A percentile compares a stretch with the other conserved stretches of the same genome.
phyloP scores from a whole-genome alignment of 352 stramenopile species.

The Nothophytophthora sp. region DNA sequence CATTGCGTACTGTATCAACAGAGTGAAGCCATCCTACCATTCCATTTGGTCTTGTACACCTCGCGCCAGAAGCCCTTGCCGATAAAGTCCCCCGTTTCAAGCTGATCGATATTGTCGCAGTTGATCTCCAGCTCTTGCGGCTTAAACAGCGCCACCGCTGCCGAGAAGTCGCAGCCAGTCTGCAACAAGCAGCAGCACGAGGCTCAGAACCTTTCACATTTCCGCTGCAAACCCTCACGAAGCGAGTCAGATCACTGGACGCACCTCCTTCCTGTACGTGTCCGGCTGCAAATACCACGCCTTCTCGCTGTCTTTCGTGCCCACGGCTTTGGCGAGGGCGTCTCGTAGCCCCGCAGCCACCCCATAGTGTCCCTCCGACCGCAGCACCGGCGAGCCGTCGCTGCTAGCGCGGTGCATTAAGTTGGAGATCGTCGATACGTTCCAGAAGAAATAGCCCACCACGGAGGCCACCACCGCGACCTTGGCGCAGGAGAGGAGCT shows the following conservation, averaged over 20 bases:
- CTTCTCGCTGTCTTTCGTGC: slow-evolving; percentile 8
- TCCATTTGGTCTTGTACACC: slow-evolving; percentile 72
- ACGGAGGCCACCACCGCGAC: slow-evolving; percentile 26
- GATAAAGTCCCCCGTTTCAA: slow-evolving; percentile 51
- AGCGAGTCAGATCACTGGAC: no score
- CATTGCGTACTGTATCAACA: no score
- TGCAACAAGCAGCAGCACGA: slow-evolving; percentile 21
- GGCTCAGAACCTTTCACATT: neutral
- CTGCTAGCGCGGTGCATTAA: slow-evolving; percentile 16
- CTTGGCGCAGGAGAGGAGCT: slow-evolving; percentile 26
- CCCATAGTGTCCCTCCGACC: slow-evolving; percentile 1
- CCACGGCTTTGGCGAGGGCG: slow-evolving; percentile 5
- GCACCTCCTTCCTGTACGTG: slow-evolving; percentile 45
- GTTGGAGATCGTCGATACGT: slow-evolving; percentile 45
- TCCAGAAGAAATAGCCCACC: slow-evolving; percentile 53
- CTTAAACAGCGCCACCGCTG: slow-evolving; percentile 52
- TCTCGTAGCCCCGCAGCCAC: slow-evolving; percentile 10
- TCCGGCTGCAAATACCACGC: slow-evolving; percentile 60
- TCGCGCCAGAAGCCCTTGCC: slow-evolving; percentile 74
- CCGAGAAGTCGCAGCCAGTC: slow-evolving; percentile 69
- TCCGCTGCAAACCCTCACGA: neutral
- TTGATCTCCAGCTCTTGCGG: slow-evolving; percentile 66
- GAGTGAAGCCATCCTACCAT: slow-evolving; percentile 45
- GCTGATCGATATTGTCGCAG: slow-evolving; percentile 62
- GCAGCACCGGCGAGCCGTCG: slow-evolving; percentile 10